phyloP scores from a whole-genome alignment of 176 grass and related monocot species.

The maize (Zea mays) region Zm-B73-REFERENCE-NAM-5.0 NC_050101.1:153728001-153728500 shows the following conservation, averaged over 20 bases:
- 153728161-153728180: neutral
- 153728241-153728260: slow-evolving; percentile 4
- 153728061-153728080: slow-evolving; percentile 15
- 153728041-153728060: neutral
- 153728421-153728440: slow-evolving; percentile 4
- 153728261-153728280: slow-evolving; percentile 9
- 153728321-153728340: neutral
- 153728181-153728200: slow-evolving; percentile 3
- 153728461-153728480: neutral
- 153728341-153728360: slow-evolving; percentile 1
- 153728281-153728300: slow-evolving; percentile 15
- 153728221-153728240: neutral
- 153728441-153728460: slow-evolving; percentile 15
- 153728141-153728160: neutral
- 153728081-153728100: slow-evolving; percentile 27
- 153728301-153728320: neutral
- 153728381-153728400: neutral
- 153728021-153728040: neutral
- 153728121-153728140: slow-evolving; percentile 1
- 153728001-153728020: neutral
- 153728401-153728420: neutral
- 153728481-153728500: neutral
- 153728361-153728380: neutral
- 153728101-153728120: slow-evolving; percentile 10
- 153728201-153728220: neutral